Percentiles rank a stretch among this genome's conserved stretches.
Conservation (phyloP, 768 basidiomycete species). For the Rhodotorula diobovata region DNA sequence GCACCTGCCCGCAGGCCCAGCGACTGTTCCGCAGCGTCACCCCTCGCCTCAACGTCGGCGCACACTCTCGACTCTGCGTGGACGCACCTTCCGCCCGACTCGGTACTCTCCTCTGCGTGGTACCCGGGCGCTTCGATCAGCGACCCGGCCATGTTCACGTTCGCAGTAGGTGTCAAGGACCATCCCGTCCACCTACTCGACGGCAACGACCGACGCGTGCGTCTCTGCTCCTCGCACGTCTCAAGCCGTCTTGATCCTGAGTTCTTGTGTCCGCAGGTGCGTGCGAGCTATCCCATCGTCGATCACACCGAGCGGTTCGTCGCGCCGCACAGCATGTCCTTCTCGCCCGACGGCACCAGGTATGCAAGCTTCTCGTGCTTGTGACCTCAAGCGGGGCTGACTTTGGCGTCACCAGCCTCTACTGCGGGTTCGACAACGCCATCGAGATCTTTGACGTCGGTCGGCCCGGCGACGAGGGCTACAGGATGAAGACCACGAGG, state of each 20-base stretch:
- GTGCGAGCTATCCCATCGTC: slow-evolving; percentile 85
- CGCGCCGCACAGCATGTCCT: slow-evolving; percentile 77
- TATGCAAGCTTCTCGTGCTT: slow-evolving; percentile 43
- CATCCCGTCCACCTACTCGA: slow-evolving; percentile 80
- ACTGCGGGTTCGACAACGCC: slow-evolving; percentile 79
- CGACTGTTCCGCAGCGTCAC: not conserved
- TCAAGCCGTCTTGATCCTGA: not conserved
- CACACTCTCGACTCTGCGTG: slow-evolving; percentile 1
- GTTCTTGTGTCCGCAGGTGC: slow-evolving; percentile 59
- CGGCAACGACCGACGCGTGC: slow-evolving; percentile 60
- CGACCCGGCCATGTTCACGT: slow-evolving; percentile 69
- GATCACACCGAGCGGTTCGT: slow-evolving; percentile 90
- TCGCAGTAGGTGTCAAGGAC: slow-evolving; percentile 76
- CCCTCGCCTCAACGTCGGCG: not conserved
- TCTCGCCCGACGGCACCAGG: slow-evolving; percentile 66
- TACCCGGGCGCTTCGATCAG: slow-evolving; percentile 60
- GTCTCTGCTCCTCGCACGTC: slow-evolving; percentile 44
- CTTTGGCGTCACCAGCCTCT: slow-evolving; percentile 56
- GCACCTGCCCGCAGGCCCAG: not conserved
- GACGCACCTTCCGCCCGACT: slow-evolving; percentile 20
- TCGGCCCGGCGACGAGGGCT: slow-evolving; percentile 64
- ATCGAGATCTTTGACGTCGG: slow-evolving; percentile 79
- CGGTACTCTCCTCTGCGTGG: slow-evolving; percentile 35
- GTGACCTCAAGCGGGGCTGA: too few species aligned
- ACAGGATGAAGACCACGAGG: slow-evolving; percentile 64